Evolutionary conservation across 1,284 basidiomycete species (phyloP), one percentile per base, ranked within the genome.

Genomic region (Cronartium ribicola): DNA sequence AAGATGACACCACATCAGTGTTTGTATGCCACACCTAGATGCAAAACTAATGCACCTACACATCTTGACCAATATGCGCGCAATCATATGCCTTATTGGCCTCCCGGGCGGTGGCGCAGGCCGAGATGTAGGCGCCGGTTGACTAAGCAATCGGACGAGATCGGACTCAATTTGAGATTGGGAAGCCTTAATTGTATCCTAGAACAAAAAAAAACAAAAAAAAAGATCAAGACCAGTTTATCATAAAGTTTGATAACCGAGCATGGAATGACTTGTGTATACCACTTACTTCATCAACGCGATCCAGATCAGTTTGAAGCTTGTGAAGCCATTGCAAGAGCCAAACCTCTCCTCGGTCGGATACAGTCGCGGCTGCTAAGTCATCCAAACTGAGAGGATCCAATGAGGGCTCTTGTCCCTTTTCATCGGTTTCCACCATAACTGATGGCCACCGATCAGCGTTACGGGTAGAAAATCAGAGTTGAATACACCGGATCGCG

Each of bases 141-240:
- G 17, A 37, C 64, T 73, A 43, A 73, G 36, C n/a, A 73, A 59
- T n/a, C 41, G 55, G 39, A 73, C 20, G n/a, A 73, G 64, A 73
- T 73, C 71, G 43, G 64, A 59, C 57, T 73, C 51, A 14, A 73
- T 40, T 46, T 59, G 64, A n/a, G 71, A 37, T 43, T 66, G 71
- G 41, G 22, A 63, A 41, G 71, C 62, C 44, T 64, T 72, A 17
- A 72, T 44, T 13, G 62, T 48, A 65, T 20, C 62, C 69, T 72
- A 37, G 20, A 39, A 43, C 40, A 13, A 17, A 22, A 22, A 4
- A 48, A n/a, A 39, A 43, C 40, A 13, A 17, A 22, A 51, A 14
- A 20, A 51, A 51, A 3, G 3, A 51, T 20, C 13, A 2, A 13
- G 85, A 86, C 66, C 93, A 83, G 2, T 92, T 92, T 29, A 29